Evolutionary conservation across 2,329 filamentous ascomycete species (phyloP).

Genomic region (Tothia fuscella): DNA sequence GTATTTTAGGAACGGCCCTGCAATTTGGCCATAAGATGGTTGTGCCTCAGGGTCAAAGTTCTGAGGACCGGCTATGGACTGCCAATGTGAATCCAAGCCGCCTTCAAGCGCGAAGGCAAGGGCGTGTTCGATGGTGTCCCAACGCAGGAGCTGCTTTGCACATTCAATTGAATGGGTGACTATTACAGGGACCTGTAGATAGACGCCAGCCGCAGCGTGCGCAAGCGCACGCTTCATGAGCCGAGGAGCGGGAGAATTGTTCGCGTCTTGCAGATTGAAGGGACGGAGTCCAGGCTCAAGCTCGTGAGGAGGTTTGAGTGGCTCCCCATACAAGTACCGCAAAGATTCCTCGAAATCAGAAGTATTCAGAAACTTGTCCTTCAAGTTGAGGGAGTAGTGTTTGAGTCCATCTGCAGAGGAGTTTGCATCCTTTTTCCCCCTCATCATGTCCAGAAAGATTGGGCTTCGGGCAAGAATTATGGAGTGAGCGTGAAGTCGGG

Average conservation of each 20-base stretch:
- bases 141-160: constrained; percentile 45
- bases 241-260: neutral
- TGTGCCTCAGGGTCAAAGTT: constrained; percentile 9
- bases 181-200: constrained; percentile 45
- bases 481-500: neutral
- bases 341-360: neutral
- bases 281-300: neutral
- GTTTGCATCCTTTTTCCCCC: no score
- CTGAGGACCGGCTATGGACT: constrained; percentile 19
- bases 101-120: constrained; percentile 47
- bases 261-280: neutral
- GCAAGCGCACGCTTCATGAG: constrained; percentile 32
- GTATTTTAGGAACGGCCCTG: constrained; percentile 13
- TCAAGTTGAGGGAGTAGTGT: neutral
- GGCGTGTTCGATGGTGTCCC: constrained; percentile 50
- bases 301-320: neutral
- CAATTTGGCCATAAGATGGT: constrained; percentile 11
- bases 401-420: no score
- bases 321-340: constrained; percentile 8
- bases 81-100: constrained; percentile 27
- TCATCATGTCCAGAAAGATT: neutral
- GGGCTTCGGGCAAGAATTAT: constrained; percentile 3
- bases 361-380: constrained; percentile 1
- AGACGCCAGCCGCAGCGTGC: constrained; percentile 51
- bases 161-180: constrained; percentile 47